These are phyloP conservation scores for Sarocladiaceae sp. DNA, from an alignment of 2,329 filamentous ascomycete genomes.

Conservation along the genomic window DNA sequence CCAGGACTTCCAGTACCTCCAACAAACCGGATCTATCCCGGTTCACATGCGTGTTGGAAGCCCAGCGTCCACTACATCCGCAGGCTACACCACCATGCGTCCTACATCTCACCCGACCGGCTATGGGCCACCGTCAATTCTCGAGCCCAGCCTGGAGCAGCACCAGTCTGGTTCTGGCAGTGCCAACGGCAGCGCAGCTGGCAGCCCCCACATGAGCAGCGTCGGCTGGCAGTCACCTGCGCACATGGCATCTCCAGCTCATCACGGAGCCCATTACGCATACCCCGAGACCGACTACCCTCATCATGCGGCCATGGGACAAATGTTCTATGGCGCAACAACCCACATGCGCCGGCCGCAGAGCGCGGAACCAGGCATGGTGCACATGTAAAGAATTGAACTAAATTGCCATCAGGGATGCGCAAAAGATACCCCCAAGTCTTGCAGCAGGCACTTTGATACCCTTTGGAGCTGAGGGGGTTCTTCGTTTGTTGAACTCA, in stretches of 20 bases:
- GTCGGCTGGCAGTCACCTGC: conserved; percentile 85
- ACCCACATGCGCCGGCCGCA: conserved; percentile 65
- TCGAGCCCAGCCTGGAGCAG: conserved; percentile 81
- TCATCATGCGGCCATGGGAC: conserved; percentile 52
- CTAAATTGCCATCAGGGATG: background rate
- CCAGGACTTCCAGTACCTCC: conserved; percentile 67
- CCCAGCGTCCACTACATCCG: conserved; percentile 63
- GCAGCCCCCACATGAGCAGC: conserved; percentile 80
- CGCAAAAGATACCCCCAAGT: conserved; percentile 4
- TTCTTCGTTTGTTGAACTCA: background rate
- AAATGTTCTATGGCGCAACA: conserved; percentile 69
- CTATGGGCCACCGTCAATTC: conserved; percentile 78
- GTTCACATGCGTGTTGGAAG: conserved; percentile 76
- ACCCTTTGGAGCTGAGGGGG: background rate
- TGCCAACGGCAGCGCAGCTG: conserved; percentile 71
- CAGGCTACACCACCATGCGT: conserved; percentile 50
- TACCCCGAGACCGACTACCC: conserved; percentile 74
- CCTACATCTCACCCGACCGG: conserved; percentile 82
- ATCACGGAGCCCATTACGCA: conserved; percentile 63
- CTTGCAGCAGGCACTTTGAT: background rate
- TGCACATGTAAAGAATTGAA: conserved; percentile 32
- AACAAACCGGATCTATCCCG: conserved; percentile 70
- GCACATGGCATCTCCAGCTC: conserved; percentile 67
- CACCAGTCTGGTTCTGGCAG: conserved; percentile 64
- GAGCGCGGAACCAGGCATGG: conserved; percentile 63